A percentile compares a stretch with the other conserved stretches of the same genome.
Conservation (phyloP, 2,329 filamentous ascomycete genomes). For the Polytolypa hystricis region DNA sequence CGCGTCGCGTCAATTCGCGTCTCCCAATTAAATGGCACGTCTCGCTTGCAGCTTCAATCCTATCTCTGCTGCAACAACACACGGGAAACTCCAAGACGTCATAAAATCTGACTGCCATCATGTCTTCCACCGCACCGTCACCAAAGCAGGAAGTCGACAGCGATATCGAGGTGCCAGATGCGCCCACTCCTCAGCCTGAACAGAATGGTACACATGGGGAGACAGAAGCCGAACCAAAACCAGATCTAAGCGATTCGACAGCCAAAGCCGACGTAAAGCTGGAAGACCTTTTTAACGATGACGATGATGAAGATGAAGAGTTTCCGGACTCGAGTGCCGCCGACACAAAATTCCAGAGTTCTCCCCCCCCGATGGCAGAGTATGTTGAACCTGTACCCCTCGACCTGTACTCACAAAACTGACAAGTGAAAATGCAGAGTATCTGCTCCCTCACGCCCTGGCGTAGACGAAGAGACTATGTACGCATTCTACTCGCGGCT, state of each 20-base stretch:
- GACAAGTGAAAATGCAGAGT: slow-evolving; percentile 6
- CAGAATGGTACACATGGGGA: not conserved
- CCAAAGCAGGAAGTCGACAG: not conserved
- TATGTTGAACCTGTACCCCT: not conserved
- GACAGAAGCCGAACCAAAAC: not conserved
- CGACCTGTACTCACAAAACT: too few relatives aligned
- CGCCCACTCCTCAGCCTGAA: not conserved
- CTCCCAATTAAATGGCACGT: too few relatives aligned
- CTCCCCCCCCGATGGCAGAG: slow-evolving; percentile 15
- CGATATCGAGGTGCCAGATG: not conserved
- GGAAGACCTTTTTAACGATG: slow-evolving; percentile 50
- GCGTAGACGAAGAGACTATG: slow-evolving; percentile 73
- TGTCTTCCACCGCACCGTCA: not conserved
- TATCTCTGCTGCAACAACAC: too few relatives aligned
- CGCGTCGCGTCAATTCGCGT: not conserved
- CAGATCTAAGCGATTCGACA: slow-evolving; percentile 22
- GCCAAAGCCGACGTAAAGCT: slow-evolving; percentile 31
- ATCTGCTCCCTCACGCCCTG: slow-evolving; percentile 17
- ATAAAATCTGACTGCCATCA: too few relatives aligned
- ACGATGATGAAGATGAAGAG: slow-evolving; percentile 45
- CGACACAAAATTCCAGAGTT: slow-evolving; percentile 32
- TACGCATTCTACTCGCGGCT: slow-evolving; percentile 89
- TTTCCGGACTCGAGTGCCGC: slow-evolving; percentile 44
- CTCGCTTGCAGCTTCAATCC: too few relatives aligned
- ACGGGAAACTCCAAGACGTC: too few relatives aligned